phyloP scores from a whole-genome alignment of 163 green algal species.

The Scenedesmus sp. region DNA sequence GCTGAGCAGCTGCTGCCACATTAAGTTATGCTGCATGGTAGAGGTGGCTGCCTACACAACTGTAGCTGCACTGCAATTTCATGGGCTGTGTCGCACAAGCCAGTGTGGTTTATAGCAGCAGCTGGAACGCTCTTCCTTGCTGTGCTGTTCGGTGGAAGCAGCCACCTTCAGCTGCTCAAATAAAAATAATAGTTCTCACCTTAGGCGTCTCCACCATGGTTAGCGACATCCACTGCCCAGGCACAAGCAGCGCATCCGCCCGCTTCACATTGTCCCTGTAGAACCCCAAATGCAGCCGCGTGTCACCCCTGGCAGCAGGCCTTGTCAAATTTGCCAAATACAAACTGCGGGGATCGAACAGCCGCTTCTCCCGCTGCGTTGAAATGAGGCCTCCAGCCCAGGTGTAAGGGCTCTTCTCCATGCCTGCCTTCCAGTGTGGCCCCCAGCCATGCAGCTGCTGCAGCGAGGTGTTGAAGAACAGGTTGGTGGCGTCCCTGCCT shows the following conservation, averaged over 20 bases:
- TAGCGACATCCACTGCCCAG: conserved; percentile 22
- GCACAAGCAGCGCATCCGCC: neutral
- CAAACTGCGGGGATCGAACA: neutral
- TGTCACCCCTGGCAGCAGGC: conserved; percentile 3
- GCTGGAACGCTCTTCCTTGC: too few relatives aligned
- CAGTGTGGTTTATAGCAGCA: too few relatives aligned
- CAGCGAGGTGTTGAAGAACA: conserved; percentile 27
- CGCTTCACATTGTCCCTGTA: neutral
- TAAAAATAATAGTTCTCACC: neutral
- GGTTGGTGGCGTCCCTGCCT: conserved; percentile 20
- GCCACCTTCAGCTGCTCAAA: neutral
- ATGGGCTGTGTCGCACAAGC: too few relatives aligned
- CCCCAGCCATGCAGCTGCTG: conserved; percentile 33
- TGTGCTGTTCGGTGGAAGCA: neutral
- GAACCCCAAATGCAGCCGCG: neutral
- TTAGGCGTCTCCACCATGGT: conserved; percentile 13
- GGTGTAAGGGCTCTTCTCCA: conserved; percentile 11
- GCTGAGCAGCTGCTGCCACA: too few relatives aligned
- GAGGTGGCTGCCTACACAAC: too few relatives aligned
- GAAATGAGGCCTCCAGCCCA: conserved; percentile 13
- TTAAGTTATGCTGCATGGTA: too few relatives aligned
- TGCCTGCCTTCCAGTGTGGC: neutral
- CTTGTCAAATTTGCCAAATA: neutral
- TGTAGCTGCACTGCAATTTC: too few relatives aligned
- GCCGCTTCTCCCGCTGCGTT: neutral